These are phyloP conservation scores for Ambrosiella xylebori DNA, from an alignment of 2,329 filamentous ascomycete genomes.

Conservation along the genomic window DNA sequence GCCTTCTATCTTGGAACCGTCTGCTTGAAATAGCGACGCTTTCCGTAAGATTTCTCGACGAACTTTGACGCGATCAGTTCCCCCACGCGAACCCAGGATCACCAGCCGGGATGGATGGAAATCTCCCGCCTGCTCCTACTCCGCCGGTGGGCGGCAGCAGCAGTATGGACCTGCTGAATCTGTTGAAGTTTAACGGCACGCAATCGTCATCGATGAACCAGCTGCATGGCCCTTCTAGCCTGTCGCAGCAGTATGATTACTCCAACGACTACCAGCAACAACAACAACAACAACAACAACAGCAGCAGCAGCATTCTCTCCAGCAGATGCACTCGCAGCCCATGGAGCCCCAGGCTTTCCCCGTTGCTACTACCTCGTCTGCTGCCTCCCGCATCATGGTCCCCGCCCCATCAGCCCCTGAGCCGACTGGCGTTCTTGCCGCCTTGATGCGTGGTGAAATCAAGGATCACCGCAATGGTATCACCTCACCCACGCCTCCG, in stretches of 20 bases:
- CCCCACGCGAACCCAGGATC: constrained; percentile 5
- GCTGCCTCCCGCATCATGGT: constrained; percentile 31
- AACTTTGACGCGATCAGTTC: constrained; percentile 8
- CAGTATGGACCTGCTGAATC: constrained; percentile 35
- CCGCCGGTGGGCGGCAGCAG: constrained; percentile 23
- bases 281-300: constrained; percentile 15
- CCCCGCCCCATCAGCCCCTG: constrained; percentile 37
- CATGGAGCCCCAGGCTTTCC: constrained; percentile 16
- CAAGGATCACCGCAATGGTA: constrained; percentile 19
- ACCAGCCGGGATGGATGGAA: constrained; percentile 13
- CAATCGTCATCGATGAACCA: constrained; percentile 19
- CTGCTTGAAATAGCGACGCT: constrained; percentile 15
- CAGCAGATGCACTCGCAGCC: constrained; percentile 16
- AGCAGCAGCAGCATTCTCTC: constrained; percentile 15
- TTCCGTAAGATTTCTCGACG: not conserved
- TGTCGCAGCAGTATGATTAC: constrained; percentile 19
- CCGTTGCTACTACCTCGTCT: constrained; percentile 20
- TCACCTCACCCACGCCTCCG: constrained; percentile 15
- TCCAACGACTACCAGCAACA: constrained; percentile 16
- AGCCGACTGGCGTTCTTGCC: constrained; percentile 40
- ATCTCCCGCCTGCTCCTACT: constrained; percentile 35
- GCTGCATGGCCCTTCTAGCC: constrained; percentile 11
- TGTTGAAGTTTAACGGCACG: constrained; percentile 41
- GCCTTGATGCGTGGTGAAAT: constrained; percentile 42
- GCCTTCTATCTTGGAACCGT: constrained; percentile 12